Conservation (phyloP, 805 yeast species). For the Zygoascus ofunaensis region DNA sequence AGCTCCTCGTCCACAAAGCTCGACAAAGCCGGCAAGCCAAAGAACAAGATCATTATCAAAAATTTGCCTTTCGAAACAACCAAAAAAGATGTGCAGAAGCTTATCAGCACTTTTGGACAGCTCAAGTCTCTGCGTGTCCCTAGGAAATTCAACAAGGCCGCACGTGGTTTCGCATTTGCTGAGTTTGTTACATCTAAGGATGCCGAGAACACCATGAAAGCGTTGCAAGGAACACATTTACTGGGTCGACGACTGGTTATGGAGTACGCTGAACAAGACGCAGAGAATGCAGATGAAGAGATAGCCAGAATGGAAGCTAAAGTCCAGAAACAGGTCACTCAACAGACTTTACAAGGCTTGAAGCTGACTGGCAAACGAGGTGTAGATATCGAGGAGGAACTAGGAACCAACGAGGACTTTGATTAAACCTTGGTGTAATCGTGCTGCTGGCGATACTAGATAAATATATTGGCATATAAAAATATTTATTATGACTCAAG, state of each 20-base stretch:
- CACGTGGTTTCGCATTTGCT: slow-evolving; percentile 97
- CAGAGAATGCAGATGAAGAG: slow-evolving; percentile 80
- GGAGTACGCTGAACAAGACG: slow-evolving; percentile 81
- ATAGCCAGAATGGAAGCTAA: slow-evolving; percentile 83
- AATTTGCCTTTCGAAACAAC: slow-evolving; percentile 95
- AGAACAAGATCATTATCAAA: slow-evolving; percentile 75
- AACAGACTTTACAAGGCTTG: slow-evolving; percentile 59
- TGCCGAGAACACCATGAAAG: slow-evolving; percentile 90
- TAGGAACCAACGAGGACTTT: not conserved
- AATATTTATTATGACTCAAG: too few relatives aligned
- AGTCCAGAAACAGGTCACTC: slow-evolving; percentile 70
- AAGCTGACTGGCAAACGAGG: slow-evolving; percentile 64
- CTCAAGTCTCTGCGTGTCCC: slow-evolving; percentile 93
- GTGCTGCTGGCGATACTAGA: too few relatives aligned
- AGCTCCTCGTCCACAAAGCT: slow-evolving; percentile 17
- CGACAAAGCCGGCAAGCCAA: slow-evolving; percentile 22
- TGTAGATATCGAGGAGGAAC: slow-evolving; percentile 47
- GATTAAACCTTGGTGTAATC: too few relatives aligned
- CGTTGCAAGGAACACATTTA: slow-evolving; percentile 90
- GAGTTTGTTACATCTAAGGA: slow-evolving; percentile 82
- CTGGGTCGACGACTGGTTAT: slow-evolving; percentile 89
- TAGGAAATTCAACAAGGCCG: slow-evolving; percentile 86
- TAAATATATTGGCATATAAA: too few relatives aligned
- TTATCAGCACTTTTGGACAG: slow-evolving; percentile 92
- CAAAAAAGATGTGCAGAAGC: slow-evolving; percentile 82